phyloP scores from a whole-genome alignment of 1,284 basidiomycete genomes.

The Marasmius sp. region DNA sequence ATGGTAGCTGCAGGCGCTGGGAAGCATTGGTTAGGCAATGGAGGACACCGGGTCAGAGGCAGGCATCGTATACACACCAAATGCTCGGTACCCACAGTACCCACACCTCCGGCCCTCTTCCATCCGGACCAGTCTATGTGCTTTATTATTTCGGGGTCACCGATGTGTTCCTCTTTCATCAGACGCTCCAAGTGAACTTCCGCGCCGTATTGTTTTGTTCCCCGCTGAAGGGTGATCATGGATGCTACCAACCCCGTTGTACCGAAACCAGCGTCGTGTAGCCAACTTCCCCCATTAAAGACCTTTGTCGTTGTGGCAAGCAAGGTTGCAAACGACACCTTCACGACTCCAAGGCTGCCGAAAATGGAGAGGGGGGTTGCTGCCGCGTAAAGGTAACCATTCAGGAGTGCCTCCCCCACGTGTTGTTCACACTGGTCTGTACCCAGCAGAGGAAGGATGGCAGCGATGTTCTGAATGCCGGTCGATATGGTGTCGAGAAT shows the following conservation, averaged over 20 bases:
- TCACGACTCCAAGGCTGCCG: slow-evolving; percentile 8
- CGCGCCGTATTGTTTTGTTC: not conserved
- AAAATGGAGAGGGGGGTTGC: slow-evolving; percentile 10
- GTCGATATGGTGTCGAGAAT: not conserved
- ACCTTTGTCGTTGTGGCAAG: not conserved
- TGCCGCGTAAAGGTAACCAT: slow-evolving; percentile 10
- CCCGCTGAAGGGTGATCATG: not conserved
- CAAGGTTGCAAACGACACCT: slow-evolving; percentile 4
- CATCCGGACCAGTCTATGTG: not conserved
- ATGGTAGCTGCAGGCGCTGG: not conserved
- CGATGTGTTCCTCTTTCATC: not conserved
- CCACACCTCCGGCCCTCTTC: not conserved
- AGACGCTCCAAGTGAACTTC: not conserved
- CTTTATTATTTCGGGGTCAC: not conserved
- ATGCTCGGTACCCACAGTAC: not conserved
- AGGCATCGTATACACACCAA: too few species aligned
- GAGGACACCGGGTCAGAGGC: too few species aligned
- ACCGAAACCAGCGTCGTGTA: slow-evolving; percentile 1
- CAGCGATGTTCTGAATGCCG: slow-evolving; percentile 8
- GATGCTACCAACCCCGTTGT: not conserved
- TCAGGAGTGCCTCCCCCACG: slow-evolving; percentile 4
- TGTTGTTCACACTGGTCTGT: slow-evolving; percentile 9
- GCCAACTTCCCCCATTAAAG: not conserved
- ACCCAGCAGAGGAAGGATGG: slow-evolving; percentile 7
- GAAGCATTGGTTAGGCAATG: too few species aligned